Conservation (phyloP, 164 flowering plant genomes). For the Tinospora cordifolia region DNA sequence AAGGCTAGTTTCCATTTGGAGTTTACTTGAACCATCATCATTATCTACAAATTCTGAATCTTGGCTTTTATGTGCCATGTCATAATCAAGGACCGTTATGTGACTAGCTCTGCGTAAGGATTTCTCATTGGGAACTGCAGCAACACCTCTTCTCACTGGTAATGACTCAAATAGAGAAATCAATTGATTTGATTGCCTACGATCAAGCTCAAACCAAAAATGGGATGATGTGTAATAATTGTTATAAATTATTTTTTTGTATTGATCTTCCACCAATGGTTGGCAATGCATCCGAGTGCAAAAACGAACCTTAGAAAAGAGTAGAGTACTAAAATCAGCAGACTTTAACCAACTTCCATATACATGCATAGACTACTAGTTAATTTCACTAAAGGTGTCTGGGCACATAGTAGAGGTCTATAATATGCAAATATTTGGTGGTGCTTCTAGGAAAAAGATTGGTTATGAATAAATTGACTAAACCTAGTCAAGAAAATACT, state of each 20-base stretch:
- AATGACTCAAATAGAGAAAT: constrained; percentile 33
- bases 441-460: too few species aligned
- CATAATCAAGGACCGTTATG: constrained; percentile 14
- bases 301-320: constrained; percentile 51
- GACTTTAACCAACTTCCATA: neutral
- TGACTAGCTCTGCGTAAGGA: constrained; percentile 17
- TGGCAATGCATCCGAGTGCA: constrained; percentile 41
- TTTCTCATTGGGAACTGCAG: constrained; percentile 10
- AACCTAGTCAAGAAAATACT: too few species aligned
- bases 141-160: constrained; percentile 25
- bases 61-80: constrained; percentile 13
- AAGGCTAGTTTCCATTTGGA: neutral
- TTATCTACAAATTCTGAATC: constrained; percentile 4
- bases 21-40: neutral
- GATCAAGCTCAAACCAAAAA: constrained; percentile 90
- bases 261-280: constrained; percentile 51
- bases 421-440: too few species aligned
- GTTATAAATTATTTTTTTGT: constrained; percentile 42
- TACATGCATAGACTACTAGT: neutral
- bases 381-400: too few species aligned
- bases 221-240: constrained; percentile 47
- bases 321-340: constrained; percentile 11
- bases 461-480: too few species aligned
- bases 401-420: too few species aligned
- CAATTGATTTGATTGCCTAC: constrained; percentile 51